phyloP scores from a whole-genome alignment of 257 asterid genomes.

The Ophiorrhiza pumila region DNA sequence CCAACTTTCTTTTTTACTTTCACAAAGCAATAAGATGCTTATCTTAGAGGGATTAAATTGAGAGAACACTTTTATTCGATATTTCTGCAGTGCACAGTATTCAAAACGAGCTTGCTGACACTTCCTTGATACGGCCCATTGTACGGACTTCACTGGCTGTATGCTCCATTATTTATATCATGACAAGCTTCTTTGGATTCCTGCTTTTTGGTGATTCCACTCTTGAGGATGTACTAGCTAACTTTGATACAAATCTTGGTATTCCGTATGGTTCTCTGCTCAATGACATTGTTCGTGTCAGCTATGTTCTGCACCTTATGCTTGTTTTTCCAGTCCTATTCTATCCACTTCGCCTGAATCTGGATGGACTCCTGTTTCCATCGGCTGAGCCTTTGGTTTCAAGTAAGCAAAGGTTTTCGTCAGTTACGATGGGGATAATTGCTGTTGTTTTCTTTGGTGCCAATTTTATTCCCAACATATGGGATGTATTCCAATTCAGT shows the following conservation, averaged over 20 bases:
- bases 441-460: constrained; percentile 63
- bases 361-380: constrained; percentile 83
- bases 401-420: constrained; percentile 57
- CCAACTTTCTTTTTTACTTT: no score
- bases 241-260: constrained; percentile 79
- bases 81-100: constrained; percentile 53
- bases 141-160: constrained; percentile 47
- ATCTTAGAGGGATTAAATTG: neutral
- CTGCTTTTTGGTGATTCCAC: constrained; percentile 56
- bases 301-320: constrained; percentile 90
- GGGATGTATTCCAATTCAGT: constrained; percentile 96
- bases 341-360: constrained; percentile 67
- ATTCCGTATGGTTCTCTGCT: constrained; percentile 69
- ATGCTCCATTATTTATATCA: constrained; percentile 46
- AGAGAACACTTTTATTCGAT: neutral
- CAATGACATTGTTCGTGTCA: constrained; percentile 77
- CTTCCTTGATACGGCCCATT: constrained; percentile 33
- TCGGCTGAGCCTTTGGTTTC: constrained; percentile 57
- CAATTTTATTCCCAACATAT: constrained; percentile 84
- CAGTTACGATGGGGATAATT: constrained; percentile 57
- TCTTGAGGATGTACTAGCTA: constrained; percentile 74
- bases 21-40: neutral
- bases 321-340: constrained; percentile 91
- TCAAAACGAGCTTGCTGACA: constrained; percentile 50
- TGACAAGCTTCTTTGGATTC: constrained; percentile 59